Evolutionary conservation across 257 asterid genomes (phyloP).

Genomic region (Solanum arcanum): DNA sequence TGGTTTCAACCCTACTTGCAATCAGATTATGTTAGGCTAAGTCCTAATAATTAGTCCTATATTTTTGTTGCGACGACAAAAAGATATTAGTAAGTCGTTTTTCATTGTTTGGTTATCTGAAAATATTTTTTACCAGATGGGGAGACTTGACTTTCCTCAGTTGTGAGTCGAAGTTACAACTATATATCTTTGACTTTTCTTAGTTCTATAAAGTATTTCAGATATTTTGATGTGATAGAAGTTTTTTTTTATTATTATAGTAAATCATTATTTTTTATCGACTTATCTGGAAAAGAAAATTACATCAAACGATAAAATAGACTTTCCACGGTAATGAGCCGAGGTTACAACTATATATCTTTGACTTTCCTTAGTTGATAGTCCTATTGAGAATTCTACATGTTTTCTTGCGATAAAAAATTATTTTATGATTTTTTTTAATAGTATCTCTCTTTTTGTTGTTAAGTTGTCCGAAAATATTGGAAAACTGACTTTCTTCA

Average conservation of each 20-base stretch:
- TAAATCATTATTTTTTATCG: background rate
- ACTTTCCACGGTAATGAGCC: rapidly evolving
- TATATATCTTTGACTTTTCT: background rate
- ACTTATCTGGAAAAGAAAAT: background rate
- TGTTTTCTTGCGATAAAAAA: background rate
- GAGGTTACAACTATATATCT: background rate
- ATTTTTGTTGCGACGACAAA: background rate
- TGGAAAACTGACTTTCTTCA: background rate
- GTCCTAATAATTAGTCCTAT: background rate
- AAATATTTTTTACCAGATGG: background rate
- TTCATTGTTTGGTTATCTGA: background rate
- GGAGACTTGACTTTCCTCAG: background rate
- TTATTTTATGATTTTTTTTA: background rate
- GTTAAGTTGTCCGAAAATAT: background rate
- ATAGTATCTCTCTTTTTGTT: background rate
- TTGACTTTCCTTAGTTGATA: too few species aligned
- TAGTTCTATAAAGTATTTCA: background rate
- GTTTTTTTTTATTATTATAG: background rate
- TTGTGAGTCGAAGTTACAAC: background rate
- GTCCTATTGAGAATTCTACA: background rate
- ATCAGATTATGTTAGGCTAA: slow-evolving; percentile 21
- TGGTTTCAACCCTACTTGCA: slow-evolving; percentile 39
- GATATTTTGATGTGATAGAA: background rate
- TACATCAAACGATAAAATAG: background rate
- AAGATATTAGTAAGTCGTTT: background rate